Evolutionary conservation across 768 basidiomycete species (phyloP).

Genomic region (Lactifluus echinatus): DNA sequence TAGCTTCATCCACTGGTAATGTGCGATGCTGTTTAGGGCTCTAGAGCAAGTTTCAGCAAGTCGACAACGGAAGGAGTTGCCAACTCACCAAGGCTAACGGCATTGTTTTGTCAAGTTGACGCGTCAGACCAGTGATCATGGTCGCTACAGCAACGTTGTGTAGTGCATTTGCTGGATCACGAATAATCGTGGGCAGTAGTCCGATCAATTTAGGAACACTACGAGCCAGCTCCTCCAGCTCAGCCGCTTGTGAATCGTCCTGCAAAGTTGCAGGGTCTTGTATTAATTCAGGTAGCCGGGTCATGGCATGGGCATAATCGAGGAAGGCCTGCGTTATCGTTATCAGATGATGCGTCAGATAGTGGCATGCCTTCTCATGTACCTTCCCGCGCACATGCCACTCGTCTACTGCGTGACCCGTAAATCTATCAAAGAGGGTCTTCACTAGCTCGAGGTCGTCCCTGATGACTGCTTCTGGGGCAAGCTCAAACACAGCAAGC

Average conservation of each 20-base stretch:
- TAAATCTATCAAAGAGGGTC: slow-evolving; percentile 61
- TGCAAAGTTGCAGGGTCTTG: slow-evolving; percentile 18
- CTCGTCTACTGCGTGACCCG: slow-evolving; percentile 48
- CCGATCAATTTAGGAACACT: slow-evolving; percentile 57
- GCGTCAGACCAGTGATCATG: slow-evolving; percentile 60
- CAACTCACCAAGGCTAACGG: slow-evolving; percentile 53
- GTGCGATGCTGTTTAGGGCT: slow-evolving; percentile 12
- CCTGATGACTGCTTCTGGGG: slow-evolving; percentile 75
- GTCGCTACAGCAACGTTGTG: slow-evolving; percentile 64
- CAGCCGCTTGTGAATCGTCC: slow-evolving; percentile 39
- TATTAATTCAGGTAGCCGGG: slow-evolving; percentile 46
- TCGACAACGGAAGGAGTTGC: neutral
- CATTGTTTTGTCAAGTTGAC: slow-evolving; percentile 47
- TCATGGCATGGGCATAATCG: slow-evolving; percentile 63
- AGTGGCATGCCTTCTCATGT: neutral
- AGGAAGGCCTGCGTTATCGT: slow-evolving; percentile 46
- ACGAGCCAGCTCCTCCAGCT: slow-evolving; percentile 53
- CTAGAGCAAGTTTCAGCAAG: neutral
- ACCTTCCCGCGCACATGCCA: slow-evolving; percentile 85
- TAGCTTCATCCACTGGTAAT: slow-evolving; percentile 11
- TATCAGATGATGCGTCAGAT: neutral
- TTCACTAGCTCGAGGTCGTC: slow-evolving; percentile 49
- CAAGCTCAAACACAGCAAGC: slow-evolving; percentile 77
- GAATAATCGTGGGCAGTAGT: slow-evolving; percentile 59
- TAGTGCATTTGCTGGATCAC: slow-evolving; percentile 46